Conservation (phyloP, 169 alveolate species). For the Plasmodium ovale region DNA sequence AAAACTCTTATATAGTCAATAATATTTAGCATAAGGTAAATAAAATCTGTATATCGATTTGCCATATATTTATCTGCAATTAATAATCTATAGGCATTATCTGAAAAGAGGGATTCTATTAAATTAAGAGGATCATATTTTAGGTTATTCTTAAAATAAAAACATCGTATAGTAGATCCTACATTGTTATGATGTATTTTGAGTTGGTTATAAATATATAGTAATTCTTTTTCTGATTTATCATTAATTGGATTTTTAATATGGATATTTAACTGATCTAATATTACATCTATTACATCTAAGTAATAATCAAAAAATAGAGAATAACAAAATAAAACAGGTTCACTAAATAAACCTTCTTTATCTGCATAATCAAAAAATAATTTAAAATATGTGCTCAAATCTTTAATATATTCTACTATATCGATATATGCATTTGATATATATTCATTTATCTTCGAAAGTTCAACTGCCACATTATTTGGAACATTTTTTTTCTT, state of each 20-base stretch:
- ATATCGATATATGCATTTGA: neutral
- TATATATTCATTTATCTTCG: slow-evolving; percentile 3
- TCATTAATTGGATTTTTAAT: neutral
- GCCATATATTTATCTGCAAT: slow-evolving; percentile 4
- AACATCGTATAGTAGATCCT: neutral
- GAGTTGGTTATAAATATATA: neutral
- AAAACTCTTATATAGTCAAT: slow-evolving; percentile 7
- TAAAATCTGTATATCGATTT: neutral
- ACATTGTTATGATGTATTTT: slow-evolving; percentile 13
- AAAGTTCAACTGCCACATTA: neutral
- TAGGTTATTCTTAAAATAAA: slow-evolving; percentile 7
- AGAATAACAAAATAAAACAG: slow-evolving; percentile 15
- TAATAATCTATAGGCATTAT: neutral
- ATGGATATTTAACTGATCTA: slow-evolving; percentile 1
- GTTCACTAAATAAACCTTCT: slow-evolving; percentile 11
- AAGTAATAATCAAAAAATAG: slow-evolving; percentile 39
- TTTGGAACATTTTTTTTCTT: neutral
- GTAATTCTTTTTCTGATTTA: neutral
- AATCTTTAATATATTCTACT: slow-evolving; percentile 15
- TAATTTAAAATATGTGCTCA: neutral
- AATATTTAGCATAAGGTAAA: slow-evolving; percentile 7
- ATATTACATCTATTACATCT: neutral
- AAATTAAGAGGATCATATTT: neutral
- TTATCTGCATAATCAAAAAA: slow-evolving; percentile 5
- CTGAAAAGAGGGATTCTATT: neutral